Evolutionary conservation across 2,329 filamentous ascomycete genomes (phyloP), one percentile per base, ranked within the genome.

Genomic region (Neobulgaria alba): DNA sequence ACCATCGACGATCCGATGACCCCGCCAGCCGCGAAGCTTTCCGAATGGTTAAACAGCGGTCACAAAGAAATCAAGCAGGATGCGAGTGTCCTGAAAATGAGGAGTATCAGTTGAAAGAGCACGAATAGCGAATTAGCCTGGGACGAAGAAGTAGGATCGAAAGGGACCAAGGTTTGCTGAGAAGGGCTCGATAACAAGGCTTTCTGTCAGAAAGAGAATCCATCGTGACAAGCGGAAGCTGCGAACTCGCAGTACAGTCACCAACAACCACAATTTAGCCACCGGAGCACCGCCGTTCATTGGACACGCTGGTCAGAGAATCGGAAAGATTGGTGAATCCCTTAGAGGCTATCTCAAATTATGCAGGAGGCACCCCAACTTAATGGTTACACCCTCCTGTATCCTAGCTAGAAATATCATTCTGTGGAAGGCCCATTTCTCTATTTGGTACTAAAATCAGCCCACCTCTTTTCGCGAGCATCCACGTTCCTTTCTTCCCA

Each of bases 1-100:
- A 39, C 39, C 26, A 40, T 32, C 41, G 19, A 18, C 33, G 39
- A 32, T 37, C 41, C 32, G 30, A 42, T 42, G 39, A 45, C 43
- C 39, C 43, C 39, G 36, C 39, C 32, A 36, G 36, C 20, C 19
- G 1, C 23, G 29, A 15, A 14, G 16, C 19, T 8, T 17, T 38
- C 21, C 7, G 12, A 26, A 26, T 7, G 23, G 23, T 7, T 7
- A 26, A 12, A 26, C 38, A 33, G 39, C 33, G 38, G 19, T 18
- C 19, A 18, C 21, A 40, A 14, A 30, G n/a, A 29, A 32, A 26
- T 26, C 23, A 17, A 17, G 36, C n/a, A 29, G 10, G 41, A 45
- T 26, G 38, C 32, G 23, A 26, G 35, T 45, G 35, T 41, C 23
- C 33, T 31, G 23, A n/a, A n/a, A n/a, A n/a, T 20, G 32, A 35